phyloP scores from a whole-genome alignment of 306 rosid genomes.

The Phaseolus lunatus region DNA sequence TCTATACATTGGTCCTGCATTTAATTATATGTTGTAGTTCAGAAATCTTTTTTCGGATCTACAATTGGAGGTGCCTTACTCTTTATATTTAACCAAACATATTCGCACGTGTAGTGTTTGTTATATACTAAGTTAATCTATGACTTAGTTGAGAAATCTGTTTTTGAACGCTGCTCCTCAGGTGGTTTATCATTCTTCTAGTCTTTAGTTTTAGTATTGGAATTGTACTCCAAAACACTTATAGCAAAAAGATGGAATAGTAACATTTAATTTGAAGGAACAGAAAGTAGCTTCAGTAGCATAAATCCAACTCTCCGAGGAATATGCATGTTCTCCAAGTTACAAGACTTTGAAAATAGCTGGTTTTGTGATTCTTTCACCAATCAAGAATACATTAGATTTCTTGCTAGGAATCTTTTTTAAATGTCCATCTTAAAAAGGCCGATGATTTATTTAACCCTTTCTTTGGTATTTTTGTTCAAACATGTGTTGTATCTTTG shows the following conservation, averaged over 20 bases:
- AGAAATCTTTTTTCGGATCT: neutral
- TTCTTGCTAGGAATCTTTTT: neutral
- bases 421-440: conserved; percentile 25
- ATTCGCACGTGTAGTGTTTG: neutral
- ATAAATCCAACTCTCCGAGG: conserved; percentile 3
- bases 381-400: neutral
- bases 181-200: conserved; percentile 28
- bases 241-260: neutral
- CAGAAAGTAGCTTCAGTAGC: conserved; percentile 21
- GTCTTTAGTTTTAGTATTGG: conserved; percentile 5
- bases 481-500: too few species aligned
- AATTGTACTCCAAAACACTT: conserved; percentile 2
- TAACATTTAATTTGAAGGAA: conserved; percentile 23
- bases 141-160: too few species aligned
- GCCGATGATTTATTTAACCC: neutral
- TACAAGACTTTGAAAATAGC: neutral
- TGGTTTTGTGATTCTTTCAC: conserved; percentile 37
- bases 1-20: neutral
- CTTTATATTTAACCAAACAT: neutral
- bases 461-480: too few species aligned
- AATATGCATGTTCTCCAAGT: conserved; percentile 2
- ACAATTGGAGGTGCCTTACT: neutral
- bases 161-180: conserved; percentile 1
- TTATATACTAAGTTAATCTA: neutral
- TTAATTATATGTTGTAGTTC: neutral